phyloP scores from a whole-genome alignment of 371 early-diverging fungal genomes.

The Blastocladiella emersonii region DNA sequence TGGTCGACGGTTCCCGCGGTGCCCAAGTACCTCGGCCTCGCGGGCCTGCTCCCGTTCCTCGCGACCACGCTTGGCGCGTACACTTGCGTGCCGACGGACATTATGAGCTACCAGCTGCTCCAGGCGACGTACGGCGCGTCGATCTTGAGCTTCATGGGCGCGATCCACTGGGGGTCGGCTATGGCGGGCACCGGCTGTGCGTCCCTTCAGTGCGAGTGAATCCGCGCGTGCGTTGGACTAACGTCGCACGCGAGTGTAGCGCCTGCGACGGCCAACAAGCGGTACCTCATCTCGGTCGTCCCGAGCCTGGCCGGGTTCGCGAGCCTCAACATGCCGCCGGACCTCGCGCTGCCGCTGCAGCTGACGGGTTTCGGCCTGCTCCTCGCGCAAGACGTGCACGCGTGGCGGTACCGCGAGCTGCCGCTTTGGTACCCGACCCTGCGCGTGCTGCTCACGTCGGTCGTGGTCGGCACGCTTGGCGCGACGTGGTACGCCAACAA shows the following conservation, averaged over 20 bases:
- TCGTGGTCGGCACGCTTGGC: not conserved
- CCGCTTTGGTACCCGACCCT: slow-evolving; percentile 6
- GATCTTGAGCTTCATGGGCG: slow-evolving; percentile 5
- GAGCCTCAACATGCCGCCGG: not conserved
- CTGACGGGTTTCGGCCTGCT: not conserved
- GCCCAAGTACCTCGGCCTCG: slow-evolving; percentile 3
- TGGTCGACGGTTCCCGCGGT: not conserved
- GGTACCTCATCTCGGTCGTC: slow-evolving; percentile 5
- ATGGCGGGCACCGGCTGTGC: not conserved
- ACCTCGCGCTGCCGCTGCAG: not conserved
- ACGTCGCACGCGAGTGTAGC: not conserved
- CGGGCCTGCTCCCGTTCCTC: slow-evolving; percentile 8
- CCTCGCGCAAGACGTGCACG: not conserved
- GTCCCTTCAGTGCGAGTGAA: not conserved
- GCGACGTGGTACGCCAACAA: not conserved
- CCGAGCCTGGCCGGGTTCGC: slow-evolving; percentile 1
- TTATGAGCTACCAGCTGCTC: not conserved
- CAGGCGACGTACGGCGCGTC: slow-evolving; percentile 8
- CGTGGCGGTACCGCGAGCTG: not conserved
- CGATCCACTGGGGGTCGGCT: slow-evolving; percentile 7
- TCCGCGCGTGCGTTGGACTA: not conserved
- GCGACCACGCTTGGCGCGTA: not conserved
- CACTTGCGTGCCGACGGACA: slow-evolving; percentile 2
- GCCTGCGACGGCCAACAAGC: not conserved
- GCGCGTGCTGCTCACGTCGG: slow-evolving; percentile 2